Conservation (phyloP, 2,329 filamentous ascomycete genomes). For the Beauveria medogensis region DNA sequence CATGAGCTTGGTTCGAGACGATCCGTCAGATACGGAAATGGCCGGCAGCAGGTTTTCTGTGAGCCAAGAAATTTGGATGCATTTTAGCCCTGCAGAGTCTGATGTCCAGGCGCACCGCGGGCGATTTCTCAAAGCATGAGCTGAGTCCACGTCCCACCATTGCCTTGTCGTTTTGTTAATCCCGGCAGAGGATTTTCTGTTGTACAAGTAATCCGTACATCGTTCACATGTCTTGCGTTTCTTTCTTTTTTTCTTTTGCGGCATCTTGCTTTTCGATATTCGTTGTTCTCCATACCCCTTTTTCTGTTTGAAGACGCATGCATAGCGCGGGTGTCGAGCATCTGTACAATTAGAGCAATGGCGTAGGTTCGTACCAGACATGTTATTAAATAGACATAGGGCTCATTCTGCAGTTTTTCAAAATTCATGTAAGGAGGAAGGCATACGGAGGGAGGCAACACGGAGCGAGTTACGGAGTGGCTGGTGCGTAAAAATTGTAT, state of each 20-base stretch:
- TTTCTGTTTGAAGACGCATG: background rate
- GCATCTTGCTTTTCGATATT: background rate
- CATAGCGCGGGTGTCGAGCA: background rate
- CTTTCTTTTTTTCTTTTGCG: background rate
- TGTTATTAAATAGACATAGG: too few relatives aligned
- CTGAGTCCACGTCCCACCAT: background rate
- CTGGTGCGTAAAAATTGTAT: background rate
- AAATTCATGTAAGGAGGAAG: too few relatives aligned
- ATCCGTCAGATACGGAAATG: background rate
- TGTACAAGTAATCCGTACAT: background rate
- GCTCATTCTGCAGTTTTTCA: too few relatives aligned
- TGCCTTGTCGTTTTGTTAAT: too few relatives aligned
- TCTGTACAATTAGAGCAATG: background rate
- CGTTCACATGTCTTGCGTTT: background rate
- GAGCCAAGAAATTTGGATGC: constrained; percentile 28
- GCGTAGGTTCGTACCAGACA: too few relatives aligned
- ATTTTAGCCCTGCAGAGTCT: constrained; percentile 21
- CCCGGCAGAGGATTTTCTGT: background rate
- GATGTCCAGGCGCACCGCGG: constrained; percentile 17
- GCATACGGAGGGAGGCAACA: too few relatives aligned
- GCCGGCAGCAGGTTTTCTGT: background rate
- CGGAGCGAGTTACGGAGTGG: background rate
- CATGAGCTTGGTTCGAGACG: constrained; percentile 4
- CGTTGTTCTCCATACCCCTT: background rate
- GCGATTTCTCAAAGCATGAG: background rate